phyloP scores from a whole-genome alignment of 495 filamentous ascomycete genomes.

The Aspergillus egyptiacus region DNA sequence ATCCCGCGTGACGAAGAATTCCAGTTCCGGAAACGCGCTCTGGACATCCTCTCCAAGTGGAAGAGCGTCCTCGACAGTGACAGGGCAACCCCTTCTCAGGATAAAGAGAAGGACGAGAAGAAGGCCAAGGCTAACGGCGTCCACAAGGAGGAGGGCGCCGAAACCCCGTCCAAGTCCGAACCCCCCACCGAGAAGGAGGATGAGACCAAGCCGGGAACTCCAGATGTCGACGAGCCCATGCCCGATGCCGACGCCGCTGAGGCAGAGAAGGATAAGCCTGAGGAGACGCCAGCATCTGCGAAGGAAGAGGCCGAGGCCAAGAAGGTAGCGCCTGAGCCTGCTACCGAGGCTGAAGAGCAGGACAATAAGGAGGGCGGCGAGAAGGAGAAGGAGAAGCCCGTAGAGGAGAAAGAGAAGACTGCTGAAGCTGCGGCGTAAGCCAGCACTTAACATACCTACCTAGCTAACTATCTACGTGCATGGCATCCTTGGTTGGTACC shows the following conservation, averaged over 20 bases:
- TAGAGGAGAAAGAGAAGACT: constrained; percentile 11
- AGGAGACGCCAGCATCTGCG: constrained; percentile 18
- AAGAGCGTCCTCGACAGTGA: constrained; percentile 67
- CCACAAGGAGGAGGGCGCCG: constrained; percentile 42
- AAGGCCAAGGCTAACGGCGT: constrained; percentile 46
- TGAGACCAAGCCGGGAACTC: constrained; percentile 18
- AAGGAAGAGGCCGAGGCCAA: constrained; percentile 26
- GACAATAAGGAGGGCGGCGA: constrained; percentile 4
- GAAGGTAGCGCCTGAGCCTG: constrained; percentile 10
- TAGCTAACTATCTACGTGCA: constrained; percentile 3
- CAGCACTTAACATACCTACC: neutral
- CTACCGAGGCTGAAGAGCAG: constrained; percentile 16
- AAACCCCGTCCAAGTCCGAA: constrained; percentile 37
- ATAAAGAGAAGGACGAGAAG: constrained; percentile 39
- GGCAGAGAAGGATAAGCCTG: constrained; percentile 18
- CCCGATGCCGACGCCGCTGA: constrained; percentile 24
- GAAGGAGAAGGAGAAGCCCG: constrained; percentile 7
- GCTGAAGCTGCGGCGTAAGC: constrained; percentile 17
- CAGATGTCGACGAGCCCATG: constrained; percentile 34
- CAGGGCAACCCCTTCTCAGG: constrained; percentile 32
- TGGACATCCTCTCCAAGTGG: constrained; percentile 71
- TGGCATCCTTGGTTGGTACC: constrained; percentile 7
- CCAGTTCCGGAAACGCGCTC: constrained; percentile 73
- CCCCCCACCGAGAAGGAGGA: constrained; percentile 39
- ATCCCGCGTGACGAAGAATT: constrained; percentile 84